Conservation (phyloP, 768 basidiomycete species). For the Suillus plorans region DNA sequence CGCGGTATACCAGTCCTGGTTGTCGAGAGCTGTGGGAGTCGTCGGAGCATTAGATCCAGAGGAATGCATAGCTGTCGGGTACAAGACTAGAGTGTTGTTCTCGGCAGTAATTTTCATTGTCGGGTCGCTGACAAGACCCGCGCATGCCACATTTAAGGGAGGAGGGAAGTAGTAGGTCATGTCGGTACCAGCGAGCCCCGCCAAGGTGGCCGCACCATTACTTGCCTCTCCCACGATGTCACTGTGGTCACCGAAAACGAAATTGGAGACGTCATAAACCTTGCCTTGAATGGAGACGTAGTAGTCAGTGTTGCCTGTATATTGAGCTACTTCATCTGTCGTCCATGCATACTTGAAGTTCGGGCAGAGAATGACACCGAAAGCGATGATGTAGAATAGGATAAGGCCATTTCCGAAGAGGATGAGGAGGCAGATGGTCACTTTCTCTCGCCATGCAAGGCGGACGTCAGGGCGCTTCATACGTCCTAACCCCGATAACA, state of each 20-base stretch:
- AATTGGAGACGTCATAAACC: conserved; percentile 62
- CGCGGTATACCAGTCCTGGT: conserved; percentile 54
- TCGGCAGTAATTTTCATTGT: conserved; percentile 40
- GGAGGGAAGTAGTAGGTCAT: conserved; percentile 63
- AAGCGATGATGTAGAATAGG: conserved; percentile 66
- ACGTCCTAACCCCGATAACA: conserved; percentile 48
- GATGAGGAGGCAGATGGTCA: conserved; percentile 64
- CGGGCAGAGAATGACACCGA: conserved; percentile 62
- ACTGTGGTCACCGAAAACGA: conserved; percentile 61
- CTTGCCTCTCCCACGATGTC: conserved; percentile 55
- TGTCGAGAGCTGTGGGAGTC: conserved; percentile 35
- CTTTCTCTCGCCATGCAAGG: conserved; percentile 69
- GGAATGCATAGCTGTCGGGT: conserved; percentile 52
- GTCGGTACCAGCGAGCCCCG: conserved; percentile 60
- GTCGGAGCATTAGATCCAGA: conserved; percentile 47
- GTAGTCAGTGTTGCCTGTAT: conserved; percentile 51
- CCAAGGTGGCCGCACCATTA: conserved; percentile 45
- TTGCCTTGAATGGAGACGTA: conserved; percentile 64
- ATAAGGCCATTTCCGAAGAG: conserved; percentile 50
- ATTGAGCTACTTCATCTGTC: conserved; percentile 46
- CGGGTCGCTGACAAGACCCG: conserved; percentile 51
- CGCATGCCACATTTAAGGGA: conserved; percentile 58
- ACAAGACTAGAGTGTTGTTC: conserved; percentile 46
- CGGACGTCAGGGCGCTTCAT: conserved; percentile 71
- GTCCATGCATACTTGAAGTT: conserved; percentile 62